Evolutionary conservation across 768 basidiomycete species (phyloP).

Genomic region (Boletus rex-veris): DNA sequence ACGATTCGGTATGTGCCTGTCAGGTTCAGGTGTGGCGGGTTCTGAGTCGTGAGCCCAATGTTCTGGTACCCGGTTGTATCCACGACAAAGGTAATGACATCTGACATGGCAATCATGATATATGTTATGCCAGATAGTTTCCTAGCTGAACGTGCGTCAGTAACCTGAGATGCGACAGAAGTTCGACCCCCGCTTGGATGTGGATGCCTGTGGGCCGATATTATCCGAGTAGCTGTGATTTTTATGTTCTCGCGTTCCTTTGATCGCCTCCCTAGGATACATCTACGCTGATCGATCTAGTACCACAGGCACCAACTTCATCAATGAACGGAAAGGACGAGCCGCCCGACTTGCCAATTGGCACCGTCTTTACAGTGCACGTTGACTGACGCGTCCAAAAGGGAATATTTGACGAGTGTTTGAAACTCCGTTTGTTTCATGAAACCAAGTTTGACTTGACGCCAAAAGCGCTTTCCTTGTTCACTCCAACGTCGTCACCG

Average conservation of each 20-base stretch:
- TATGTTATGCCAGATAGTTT: too few relatives aligned
- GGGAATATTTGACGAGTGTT: conserved; percentile 14
- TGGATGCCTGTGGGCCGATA: too few relatives aligned
- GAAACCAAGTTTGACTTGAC: conserved; percentile 2
- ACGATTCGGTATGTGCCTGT: background rate
- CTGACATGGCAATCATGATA: background rate
- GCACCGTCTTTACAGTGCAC: background rate
- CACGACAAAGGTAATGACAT: background rate
- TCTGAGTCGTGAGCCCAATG: background rate
- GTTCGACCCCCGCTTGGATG: conserved; percentile 21
- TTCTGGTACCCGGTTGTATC: background rate
- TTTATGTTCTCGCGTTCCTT: too few relatives aligned
- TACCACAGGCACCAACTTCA: too few relatives aligned
- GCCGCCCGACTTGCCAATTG: too few relatives aligned
- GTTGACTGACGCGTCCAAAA: conserved; percentile 8
- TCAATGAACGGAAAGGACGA: too few relatives aligned
- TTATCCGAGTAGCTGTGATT: too few relatives aligned
- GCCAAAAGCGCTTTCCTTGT: background rate
- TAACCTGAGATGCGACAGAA: too few relatives aligned
- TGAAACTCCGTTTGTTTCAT: conserved; percentile 31
- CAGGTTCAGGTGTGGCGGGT: too few relatives aligned
- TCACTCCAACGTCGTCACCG: conserved; percentile 3
- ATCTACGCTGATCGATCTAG: too few relatives aligned
- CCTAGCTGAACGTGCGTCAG: too few relatives aligned
- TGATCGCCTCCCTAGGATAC: too few relatives aligned